These are phyloP conservation scores for Choiromyces venosus DNA, from an alignment of 495 filamentous ascomycete genomes.

Conservation along the genomic window DNA sequence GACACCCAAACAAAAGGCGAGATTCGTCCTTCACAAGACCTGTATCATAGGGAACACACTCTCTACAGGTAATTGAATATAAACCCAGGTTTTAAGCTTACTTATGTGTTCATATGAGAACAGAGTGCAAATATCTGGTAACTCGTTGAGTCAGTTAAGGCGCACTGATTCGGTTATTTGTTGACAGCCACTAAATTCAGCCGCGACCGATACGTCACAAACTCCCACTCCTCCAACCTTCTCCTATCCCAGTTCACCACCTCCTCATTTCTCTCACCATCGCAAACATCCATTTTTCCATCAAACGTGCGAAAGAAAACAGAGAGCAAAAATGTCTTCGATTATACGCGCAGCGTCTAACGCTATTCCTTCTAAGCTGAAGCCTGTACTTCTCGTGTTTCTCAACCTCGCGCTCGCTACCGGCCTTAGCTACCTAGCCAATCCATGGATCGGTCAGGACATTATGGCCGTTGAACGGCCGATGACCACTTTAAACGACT, in stretches of 20 bases:
- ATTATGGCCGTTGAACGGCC: slow-evolving; percentile 33
- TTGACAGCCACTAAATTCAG: neutral
- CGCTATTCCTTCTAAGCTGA: slow-evolving; percentile 36
- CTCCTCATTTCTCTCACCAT: neutral
- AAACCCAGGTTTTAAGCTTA: neutral
- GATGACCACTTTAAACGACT: slow-evolving; percentile 31
- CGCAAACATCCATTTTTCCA: neutral
- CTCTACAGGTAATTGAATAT: neutral
- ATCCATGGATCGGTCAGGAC: slow-evolving; percentile 37
- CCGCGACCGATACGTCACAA: neutral
- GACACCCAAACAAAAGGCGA: neutral
- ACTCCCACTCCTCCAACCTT: neutral
- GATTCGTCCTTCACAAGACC: neutral
- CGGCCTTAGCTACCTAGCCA: slow-evolving; percentile 33
- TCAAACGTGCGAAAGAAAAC: neutral
- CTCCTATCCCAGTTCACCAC: slow-evolving; percentile 10
- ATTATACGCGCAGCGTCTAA: slow-evolving; percentile 31
- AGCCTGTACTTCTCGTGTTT: slow-evolving; percentile 29
- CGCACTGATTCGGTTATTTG: neutral
- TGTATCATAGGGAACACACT: neutral
- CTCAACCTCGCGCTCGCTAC: slow-evolving; percentile 32
- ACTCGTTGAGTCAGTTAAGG: neutral
- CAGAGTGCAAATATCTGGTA: neutral
- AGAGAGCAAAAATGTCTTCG: slow-evolving; percentile 21
- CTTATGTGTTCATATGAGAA: neutral